Conservation (phyloP, 208 protist species). For the Trypanosoma cruzi region DNA sequence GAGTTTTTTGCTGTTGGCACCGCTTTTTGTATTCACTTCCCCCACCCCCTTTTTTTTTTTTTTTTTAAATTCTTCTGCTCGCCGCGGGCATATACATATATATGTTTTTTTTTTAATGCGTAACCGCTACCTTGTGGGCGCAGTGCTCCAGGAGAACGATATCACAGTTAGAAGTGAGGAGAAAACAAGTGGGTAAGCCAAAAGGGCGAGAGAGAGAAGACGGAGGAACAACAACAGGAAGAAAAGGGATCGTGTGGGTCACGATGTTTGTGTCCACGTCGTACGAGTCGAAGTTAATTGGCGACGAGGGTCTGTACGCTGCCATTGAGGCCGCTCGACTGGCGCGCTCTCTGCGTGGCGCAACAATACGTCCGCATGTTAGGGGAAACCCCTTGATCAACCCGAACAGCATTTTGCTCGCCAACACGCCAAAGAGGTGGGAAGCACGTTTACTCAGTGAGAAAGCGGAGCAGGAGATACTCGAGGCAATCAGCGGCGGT, state of each 20-base stretch:
- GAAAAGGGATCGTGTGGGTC: neutral
- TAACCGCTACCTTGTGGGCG: neutral
- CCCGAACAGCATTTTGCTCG: slow-evolving; percentile 31
- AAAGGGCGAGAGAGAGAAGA: neutral
- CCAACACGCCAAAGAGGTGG: slow-evolving; percentile 20
- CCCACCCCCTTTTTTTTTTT: slow-evolving; percentile 5
- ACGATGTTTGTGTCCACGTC: slow-evolving; percentile 34
- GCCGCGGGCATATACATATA: too few species aligned
- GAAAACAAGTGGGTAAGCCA: neutral
- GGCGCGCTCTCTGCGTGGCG: slow-evolving; percentile 57
- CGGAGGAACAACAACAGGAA: slow-evolving; percentile 9
- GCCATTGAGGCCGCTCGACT: slow-evolving; percentile 71
- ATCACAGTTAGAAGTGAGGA: neutral
- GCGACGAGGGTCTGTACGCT: slow-evolving; percentile 79
- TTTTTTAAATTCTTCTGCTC: slow-evolving; percentile 6
- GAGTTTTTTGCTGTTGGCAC: slow-evolving; percentile 1
- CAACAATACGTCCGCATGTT: slow-evolving; percentile 49
- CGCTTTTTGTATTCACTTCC: slow-evolving; percentile 1
- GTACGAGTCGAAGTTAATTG: slow-evolving; percentile 54
- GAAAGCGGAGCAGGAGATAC: slow-evolving; percentile 11
- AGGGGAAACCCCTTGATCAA: slow-evolving; percentile 26
- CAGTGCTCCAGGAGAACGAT: neutral
- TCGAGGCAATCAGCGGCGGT: slow-evolving; percentile 10
- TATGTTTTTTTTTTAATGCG: too few species aligned
- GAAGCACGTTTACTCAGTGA: slow-evolving; percentile 12